Evolutionary conservation across 192 early-diverging fungal genomes (phyloP).

Genomic region (Mortierella hygrophila): DNA sequence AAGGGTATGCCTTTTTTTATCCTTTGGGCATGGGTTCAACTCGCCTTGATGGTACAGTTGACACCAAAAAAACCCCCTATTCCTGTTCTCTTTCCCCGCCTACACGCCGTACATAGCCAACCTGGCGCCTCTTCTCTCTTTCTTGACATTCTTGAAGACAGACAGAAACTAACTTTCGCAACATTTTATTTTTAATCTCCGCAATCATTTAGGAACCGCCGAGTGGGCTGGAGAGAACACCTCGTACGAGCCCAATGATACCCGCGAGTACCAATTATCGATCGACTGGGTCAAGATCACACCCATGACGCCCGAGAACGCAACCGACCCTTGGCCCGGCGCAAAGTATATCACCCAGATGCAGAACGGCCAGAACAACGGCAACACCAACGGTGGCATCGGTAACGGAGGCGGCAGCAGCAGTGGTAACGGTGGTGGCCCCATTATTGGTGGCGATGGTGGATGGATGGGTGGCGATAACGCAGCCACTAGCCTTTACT

Average conservation of each 20-base stretch:
- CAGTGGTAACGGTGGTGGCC: background rate
- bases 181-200: background rate
- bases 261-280: conserved; percentile 35
- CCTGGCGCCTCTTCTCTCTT: background rate
- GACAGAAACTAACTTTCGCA: background rate
- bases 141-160: background rate
- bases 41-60: background rate
- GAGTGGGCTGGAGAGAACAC: conserved; percentile 49
- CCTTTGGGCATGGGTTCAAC: background rate
- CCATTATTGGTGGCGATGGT: background rate
- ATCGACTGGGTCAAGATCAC: conserved; percentile 50
- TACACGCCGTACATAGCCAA: background rate
- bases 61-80: background rate
- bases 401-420: conserved; percentile 2
- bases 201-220: conserved; percentile 21
- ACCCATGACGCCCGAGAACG: conserved; percentile 35
- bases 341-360: conserved; percentile 41
- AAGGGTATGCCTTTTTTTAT: background rate
- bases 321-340: conserved; percentile 42
- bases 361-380: conserved; percentile 23
- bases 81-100: background rate
- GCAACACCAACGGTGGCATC: conserved; percentile 5
- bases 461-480: background rate
- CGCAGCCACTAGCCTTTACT: background rate
- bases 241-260: conserved; percentile 27